Base-by-base conservation (phyloP, 1,284 basidiomycete species). In the Rhodotorula sp. region DNA sequence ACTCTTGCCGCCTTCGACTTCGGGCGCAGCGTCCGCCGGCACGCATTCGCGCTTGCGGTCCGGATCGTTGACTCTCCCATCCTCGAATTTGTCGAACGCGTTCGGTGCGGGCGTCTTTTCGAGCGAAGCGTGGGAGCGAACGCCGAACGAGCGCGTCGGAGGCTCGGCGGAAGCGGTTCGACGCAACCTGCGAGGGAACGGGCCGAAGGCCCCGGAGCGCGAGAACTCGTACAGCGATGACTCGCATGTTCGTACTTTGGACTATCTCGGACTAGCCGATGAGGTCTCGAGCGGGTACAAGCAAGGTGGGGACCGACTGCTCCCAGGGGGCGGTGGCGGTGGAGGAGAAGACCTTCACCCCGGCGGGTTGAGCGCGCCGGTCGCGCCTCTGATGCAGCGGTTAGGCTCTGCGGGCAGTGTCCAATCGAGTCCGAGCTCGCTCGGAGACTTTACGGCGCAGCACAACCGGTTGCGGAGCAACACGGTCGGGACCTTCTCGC, bases 191-290 rank as follows among this genome's bases (percentile, higher is more conserved):
- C 58, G 49, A 7, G 43, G 23, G 57, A 64, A 70, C 34, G 75
- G 73, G 18, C 47, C 56, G 23, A 34, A 49, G 20, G 67, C 64
- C n/a, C 74, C 73, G n/a, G 76, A 74, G 26, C 54, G 54, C 43
- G 64, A 49, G 14, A 74, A 69, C 31, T 62, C 72, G 49, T 74
- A 73, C 64, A 85, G 86, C 29, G 93, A 95, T 72, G 91, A 94
- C 69, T 91, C 92, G 81, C 91, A 93, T 79, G 91, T 94, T 63
- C 91, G 93, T 79, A 97, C 94, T 39, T 86, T 97, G 74, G 93
- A 95, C 82, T 97, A 97, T 81, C 90, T 97, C 65, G 94, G 94
- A 59, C 86, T 97, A 76, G 94, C 94, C 77, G 91, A 92, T 46
- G 76, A 76, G 49, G 23, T 48, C 14, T 56, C 54, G 26, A 16